Evolutionary conservation across 306 rosid genomes (phyloP).

Genomic region (Biancaea sappan): DNA sequence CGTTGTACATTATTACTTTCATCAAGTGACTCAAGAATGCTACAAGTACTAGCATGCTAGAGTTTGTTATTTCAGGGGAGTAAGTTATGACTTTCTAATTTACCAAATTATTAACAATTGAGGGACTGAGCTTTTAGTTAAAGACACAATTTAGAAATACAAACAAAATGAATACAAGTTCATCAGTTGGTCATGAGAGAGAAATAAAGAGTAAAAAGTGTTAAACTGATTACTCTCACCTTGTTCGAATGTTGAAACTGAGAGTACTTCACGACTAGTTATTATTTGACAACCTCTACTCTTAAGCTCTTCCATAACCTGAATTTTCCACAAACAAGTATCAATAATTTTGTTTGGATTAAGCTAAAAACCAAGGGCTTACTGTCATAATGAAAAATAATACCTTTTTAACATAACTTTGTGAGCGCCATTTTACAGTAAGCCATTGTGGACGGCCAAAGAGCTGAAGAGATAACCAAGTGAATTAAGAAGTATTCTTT

Average conservation of each 20-base stretch:
- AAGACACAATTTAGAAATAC: too few species aligned
- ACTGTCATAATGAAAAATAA: constrained; percentile 3
- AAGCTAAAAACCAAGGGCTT: too few species aligned
- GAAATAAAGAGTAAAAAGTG: constrained; percentile 10
- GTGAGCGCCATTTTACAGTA: constrained; percentile 77
- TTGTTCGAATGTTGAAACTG: constrained; percentile 52
- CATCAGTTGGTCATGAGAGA: background rate
- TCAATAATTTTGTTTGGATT: background rate
- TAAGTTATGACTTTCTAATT: too few species aligned
- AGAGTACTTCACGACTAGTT: too few species aligned
- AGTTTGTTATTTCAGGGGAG: too few species aligned
- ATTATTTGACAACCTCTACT: constrained; percentile 60
- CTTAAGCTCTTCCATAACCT: constrained; percentile 76
- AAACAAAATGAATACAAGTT: background rate
- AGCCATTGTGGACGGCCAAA: constrained; percentile 91
- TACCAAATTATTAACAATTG: too few species aligned
- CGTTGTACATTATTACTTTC: too few species aligned
- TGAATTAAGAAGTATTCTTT: constrained; percentile 14
- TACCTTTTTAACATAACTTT: constrained; percentile 65
- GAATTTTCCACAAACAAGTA: constrained; percentile 8
- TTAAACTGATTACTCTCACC: constrained; percentile 41
- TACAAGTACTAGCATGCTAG: too few species aligned
- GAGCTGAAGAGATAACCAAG: constrained; percentile 49
- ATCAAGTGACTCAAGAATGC: too few species aligned
- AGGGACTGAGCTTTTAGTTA: too few species aligned